These are phyloP conservation scores for Lichtheimia ornata DNA, from an alignment of 371 early-diverging fungal species.

Conservation along the genomic window DNA sequence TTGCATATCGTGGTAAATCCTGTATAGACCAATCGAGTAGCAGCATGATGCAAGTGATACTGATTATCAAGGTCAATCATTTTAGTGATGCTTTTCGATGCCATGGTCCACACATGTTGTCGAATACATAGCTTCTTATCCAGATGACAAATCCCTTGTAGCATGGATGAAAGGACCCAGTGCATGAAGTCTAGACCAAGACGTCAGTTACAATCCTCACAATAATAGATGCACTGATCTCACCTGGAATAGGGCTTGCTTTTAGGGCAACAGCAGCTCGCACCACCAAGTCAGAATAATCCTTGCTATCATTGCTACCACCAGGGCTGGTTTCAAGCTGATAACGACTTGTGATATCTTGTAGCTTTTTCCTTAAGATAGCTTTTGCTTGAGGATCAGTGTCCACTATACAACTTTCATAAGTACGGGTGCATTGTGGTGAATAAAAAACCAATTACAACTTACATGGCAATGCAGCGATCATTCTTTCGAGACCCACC, in stretches of 20 bases:
- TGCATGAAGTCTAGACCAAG: conserved; percentile 41
- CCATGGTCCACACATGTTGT: conserved; percentile 54
- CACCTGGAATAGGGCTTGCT: conserved; percentile 65
- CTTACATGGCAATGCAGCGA: conserved; percentile 57
- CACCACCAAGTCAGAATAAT: conserved; percentile 40
- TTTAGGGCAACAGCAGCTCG: conserved; percentile 62
- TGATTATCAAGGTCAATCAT: conserved; percentile 60
- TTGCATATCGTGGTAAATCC: conserved; percentile 55
- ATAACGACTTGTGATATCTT: conserved; percentile 23
- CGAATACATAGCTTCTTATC: conserved; percentile 56
- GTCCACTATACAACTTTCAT: conserved; percentile 31
- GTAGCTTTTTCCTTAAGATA: conserved; percentile 38
- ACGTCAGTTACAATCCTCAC: not conserved
- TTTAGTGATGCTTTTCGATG: conserved; percentile 44
- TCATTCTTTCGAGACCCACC: conserved; percentile 46
- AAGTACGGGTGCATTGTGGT: not conserved
- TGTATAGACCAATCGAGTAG: conserved; percentile 53
- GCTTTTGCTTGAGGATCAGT: conserved; percentile 44
- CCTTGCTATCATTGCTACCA: conserved; percentile 3
- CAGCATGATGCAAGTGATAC: conserved; percentile 60
- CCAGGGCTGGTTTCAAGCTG: conserved; percentile 13
- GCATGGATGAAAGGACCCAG: conserved; percentile 40
- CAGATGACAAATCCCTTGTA: conserved; percentile 40
- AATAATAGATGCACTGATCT: not conserved
- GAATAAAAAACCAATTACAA: not conserved